Base-by-base conservation (phyloP, 306 rosid genomes). In the Rosa rugosa region DNA sequence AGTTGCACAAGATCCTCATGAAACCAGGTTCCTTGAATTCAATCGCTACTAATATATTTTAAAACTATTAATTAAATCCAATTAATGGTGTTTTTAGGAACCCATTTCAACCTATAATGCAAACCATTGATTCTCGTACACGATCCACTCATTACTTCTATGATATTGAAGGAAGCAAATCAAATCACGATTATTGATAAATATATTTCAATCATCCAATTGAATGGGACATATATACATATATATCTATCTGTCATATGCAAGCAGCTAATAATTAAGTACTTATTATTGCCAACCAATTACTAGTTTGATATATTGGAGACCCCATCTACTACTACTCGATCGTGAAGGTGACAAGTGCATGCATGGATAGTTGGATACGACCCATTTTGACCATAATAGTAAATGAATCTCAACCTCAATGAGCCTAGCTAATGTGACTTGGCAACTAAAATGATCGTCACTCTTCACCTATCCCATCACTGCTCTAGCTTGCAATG, bases 391-490 rank as follows among this genome's bases (percentile, higher is more conserved):
- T 40, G 73, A 63, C 78, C 50, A 6, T 51, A 41, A 44, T 31
- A 60, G 34, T 54, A 73, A 10, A 8, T 23, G 46, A 72, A 73
- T 51, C 45, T 17, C 45, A 60, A 14, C 45, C 70, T 65, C 70
- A 38, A 23, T 42, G 70, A 47, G n/a, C 41, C 3, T 2, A 1
- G 42, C 44, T 36, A 62, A 0, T 62, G 69, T 25, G 79, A 44
- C 78, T 51, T 20, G 1, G 20, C 78, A 44, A 67, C 57, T 7
- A 65, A 12, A 31, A 20, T n/a, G 81, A 77, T 77, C 31, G 56
- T 17, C 38, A 71, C 81, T 73, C 64, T 42, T 62, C 69, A 76
- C 84, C 81, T 25, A 76, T 77, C 78, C 7, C 42, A 73, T 64
- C 57, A 65, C 42, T 31, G 41, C 20, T 63, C 68, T 25, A 11